A percentile compares a stretch with the other conserved stretches of the same genome.
phyloP scores from a whole-genome alignment of 2,329 filamentous ascomycete species.

The Paraphoma chrysanthemicola region DNA sequence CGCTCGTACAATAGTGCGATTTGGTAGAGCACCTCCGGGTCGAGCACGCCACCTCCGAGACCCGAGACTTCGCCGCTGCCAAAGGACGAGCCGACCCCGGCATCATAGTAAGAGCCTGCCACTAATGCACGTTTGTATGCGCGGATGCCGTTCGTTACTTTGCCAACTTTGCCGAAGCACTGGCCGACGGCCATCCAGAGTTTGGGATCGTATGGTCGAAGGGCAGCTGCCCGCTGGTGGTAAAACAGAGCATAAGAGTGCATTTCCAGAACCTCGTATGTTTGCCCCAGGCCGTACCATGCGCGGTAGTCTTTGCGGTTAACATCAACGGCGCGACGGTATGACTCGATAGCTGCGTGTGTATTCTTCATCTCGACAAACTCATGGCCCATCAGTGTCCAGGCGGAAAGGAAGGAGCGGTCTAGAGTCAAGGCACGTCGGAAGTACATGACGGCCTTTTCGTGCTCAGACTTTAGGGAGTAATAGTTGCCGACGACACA shows the following conservation, averaged over 20 bases:
- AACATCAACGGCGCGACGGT: constrained; percentile 91
- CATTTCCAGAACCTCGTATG: constrained; percentile 98
- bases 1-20: constrained; percentile 90
- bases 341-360: constrained; percentile 95
- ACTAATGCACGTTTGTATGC: constrained; percentile 91
- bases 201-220: constrained; percentile 95
- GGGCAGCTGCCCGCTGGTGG: constrained; percentile 90
- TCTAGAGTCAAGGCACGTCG: constrained; percentile 89
- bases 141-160: constrained; percentile 89
- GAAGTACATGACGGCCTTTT: constrained; percentile 98
- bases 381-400: constrained; percentile 99
- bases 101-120: constrained; percentile 85
- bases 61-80: constrained; percentile 54
- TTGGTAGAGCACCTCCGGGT: constrained; percentile 88
- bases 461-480: constrained; percentile 89
- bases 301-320: constrained; percentile 96
- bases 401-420: constrained; percentile 88
- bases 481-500: constrained; percentile 98
- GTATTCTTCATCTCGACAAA: constrained; percentile 99
- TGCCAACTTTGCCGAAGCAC: constrained; percentile 88
- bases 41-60: constrained; percentile 67
- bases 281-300: constrained; percentile 97
- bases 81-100: constrained; percentile 58
- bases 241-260: constrained; percentile 97
- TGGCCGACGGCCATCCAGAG: constrained; percentile 98